Evolutionary conservation across 2,329 filamentous ascomycete genomes (phyloP).

Genomic region (Eutypa lata): DNA sequence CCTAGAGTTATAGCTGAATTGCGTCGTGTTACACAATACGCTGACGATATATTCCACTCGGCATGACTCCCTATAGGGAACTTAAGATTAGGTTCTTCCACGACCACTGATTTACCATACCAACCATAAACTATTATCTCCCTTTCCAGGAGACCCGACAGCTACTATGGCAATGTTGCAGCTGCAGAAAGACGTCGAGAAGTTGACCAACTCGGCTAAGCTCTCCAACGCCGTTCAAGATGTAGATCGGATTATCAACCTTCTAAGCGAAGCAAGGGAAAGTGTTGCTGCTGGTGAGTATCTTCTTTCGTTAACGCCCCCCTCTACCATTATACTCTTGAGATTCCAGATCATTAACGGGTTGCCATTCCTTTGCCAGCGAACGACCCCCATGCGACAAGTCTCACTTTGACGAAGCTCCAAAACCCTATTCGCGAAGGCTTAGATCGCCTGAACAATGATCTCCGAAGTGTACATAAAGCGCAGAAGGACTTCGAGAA

Average conservation of each 20-base stretch:
- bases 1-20: no score
- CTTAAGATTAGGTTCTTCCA: not conserved
- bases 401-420: slow-evolving; percentile 74
- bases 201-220: slow-evolving; percentile 66
- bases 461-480: slow-evolving; percentile 79
- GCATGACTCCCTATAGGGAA: not conserved
- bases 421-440: slow-evolving; percentile 81
- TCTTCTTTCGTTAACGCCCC: not conserved
- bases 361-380: slow-evolving; percentile 19
- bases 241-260: slow-evolving; percentile 78
- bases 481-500: slow-evolving; percentile 82
- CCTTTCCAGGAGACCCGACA: not conserved
- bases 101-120: not conserved
- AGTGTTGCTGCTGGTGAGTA: slow-evolving; percentile 66
- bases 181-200: slow-evolving; percentile 71
- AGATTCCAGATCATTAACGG: slow-evolving; percentile 7
- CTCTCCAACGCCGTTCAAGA: slow-evolving; percentile 70
- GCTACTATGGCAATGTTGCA: slow-evolving; percentile 45
- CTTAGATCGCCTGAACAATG: slow-evolving; percentile 76
- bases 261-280: slow-evolving; percentile 70
- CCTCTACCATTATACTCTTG: not conserved
- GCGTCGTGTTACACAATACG: no score
- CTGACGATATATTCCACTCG: not conserved
- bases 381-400: slow-evolving; percentile 66
- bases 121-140: not conserved